These are phyloP conservation scores for Arthrobotrys sinensis DNA, from an alignment of 2,329 filamentous ascomycete genomes.

Conservation along the genomic window DNA sequence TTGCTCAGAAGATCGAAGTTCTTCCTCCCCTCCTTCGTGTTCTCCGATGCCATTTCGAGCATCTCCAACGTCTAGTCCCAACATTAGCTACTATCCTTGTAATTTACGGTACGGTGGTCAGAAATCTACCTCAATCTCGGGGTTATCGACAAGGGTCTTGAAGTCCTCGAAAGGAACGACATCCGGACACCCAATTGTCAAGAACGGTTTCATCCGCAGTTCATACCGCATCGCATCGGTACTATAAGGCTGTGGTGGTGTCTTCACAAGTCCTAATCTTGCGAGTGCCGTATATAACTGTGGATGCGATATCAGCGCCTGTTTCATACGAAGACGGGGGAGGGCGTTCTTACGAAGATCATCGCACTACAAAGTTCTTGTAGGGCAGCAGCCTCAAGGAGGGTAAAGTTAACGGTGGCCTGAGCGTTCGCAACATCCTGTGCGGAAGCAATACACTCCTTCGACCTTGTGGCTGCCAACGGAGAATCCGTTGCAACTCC, in stretches of 20 bases:
- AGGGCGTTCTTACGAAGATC: constrained; percentile 48
- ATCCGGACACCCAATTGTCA: constrained; percentile 77
- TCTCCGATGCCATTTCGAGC: constrained; percentile 66
- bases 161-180: constrained; percentile 78
- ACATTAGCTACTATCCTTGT: not conserved
- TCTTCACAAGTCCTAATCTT: constrained; percentile 73
- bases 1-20: constrained; percentile 74
- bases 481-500: constrained; percentile 51
- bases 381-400: constrained; percentile 56
- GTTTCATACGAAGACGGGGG: constrained; percentile 70
- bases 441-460: constrained; percentile 63
- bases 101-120: not conserved
- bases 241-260: constrained; percentile 76
- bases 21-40: constrained; percentile 67
- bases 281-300: constrained; percentile 78
- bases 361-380: constrained; percentile 59
- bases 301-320: constrained; percentile 74
- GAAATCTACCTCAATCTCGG: constrained; percentile 65
- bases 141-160: constrained; percentile 69
- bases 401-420: constrained; percentile 60
- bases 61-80: constrained; percentile 64
- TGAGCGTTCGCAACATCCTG: constrained; percentile 52
- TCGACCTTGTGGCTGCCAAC: constrained; percentile 62
- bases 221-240: constrained; percentile 81
- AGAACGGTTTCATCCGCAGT: constrained; percentile 88